A percentile compares a stretch with the other conserved stretches of the same genome.
Evolutionary conservation across 1,284 basidiomycete genomes (phyloP).

Genomic region (Leccinum fallax): DNA sequence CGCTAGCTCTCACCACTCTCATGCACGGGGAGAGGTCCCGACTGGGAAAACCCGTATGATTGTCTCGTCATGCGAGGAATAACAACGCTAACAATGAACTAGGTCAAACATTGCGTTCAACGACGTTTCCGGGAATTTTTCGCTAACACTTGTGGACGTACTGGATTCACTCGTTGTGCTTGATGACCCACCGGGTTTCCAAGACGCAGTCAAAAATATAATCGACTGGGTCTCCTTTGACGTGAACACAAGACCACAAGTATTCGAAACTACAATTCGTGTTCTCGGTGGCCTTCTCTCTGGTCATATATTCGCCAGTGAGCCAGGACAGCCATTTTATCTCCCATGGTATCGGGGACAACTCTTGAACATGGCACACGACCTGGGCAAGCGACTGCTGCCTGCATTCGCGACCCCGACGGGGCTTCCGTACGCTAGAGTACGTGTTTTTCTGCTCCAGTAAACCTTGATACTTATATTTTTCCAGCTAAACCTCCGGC

Average conservation of each 20-base stretch:
- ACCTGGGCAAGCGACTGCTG: conserved; percentile 81
- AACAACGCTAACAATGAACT: conserved; percentile 14
- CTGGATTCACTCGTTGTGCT: conserved; percentile 83
- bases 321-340: conserved; percentile 65
- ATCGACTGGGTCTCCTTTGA: conserved; percentile 83
- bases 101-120: conserved; percentile 75
- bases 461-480: conserved; percentile 2
- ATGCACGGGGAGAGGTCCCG: conserved; percentile 80
- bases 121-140: conserved; percentile 87
- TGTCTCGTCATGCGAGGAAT: conserved; percentile 6
- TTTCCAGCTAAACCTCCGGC: conserved; percentile 70
- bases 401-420: conserved; percentile 90
- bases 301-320: conserved; percentile 79
- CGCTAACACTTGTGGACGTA: conserved; percentile 79
- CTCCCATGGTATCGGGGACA: conserved; percentile 78
- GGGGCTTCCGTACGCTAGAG: conserved; percentile 87
- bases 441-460: conserved; percentile 37
- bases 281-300: conserved; percentile 88
- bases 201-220: conserved; percentile 71
- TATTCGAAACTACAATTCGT: conserved; percentile 90
- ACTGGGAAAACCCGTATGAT: conserved; percentile 76
- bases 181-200: conserved; percentile 72
- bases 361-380: conserved; percentile 77
- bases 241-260: conserved; percentile 88
- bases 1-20: conserved; percentile 81